Conservation (phyloP, 257 asterid genomes). For the Jacaranda mimosifolia region DNA sequence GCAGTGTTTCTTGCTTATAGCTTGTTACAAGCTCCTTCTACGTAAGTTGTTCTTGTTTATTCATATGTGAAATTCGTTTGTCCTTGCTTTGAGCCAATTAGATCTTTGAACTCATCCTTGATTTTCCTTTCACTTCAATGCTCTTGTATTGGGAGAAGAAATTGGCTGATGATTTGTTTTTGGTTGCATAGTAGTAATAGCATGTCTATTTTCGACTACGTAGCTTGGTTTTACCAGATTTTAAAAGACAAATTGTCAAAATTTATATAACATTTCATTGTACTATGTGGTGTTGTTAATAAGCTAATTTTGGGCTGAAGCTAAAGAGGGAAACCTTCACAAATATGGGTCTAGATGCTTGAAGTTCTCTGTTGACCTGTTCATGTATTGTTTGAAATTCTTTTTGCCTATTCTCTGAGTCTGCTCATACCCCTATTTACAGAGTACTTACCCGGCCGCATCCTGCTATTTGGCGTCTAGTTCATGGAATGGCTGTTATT, state of each 20-base stretch:
- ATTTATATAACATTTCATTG: neutral
- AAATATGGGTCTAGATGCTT: conserved; percentile 5
- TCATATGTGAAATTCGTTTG: neutral
- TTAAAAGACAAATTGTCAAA: neutral
- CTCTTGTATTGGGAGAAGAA: conserved; percentile 6
- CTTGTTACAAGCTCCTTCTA: conserved; percentile 97
- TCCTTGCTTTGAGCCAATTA: conserved; percentile 19
- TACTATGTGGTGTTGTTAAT: neutral
- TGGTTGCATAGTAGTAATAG: neutral
- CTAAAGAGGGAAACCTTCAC: neutral
- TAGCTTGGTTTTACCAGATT: conserved; percentile 10
- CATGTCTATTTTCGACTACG: neutral
- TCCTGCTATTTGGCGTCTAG: conserved; percentile 98
- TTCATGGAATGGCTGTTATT: conserved; percentile 95
- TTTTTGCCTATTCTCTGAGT: neutral
- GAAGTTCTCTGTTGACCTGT: conserved; percentile 9
- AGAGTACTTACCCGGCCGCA: conserved; percentile 97
- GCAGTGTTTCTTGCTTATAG: conserved; percentile 95
- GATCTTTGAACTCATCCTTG: conserved; percentile 4
- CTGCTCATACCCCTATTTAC: conserved; percentile 31
- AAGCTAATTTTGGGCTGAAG: neutral
- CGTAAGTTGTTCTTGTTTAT: conserved; percentile 62
- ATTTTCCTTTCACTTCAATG: conserved; percentile 8
- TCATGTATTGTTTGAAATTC: neutral
- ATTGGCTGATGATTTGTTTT: conserved; percentile 8